phyloP scores from a whole-genome alignment of 139 green algal genomes.

The Micromonas commoda region DNA sequence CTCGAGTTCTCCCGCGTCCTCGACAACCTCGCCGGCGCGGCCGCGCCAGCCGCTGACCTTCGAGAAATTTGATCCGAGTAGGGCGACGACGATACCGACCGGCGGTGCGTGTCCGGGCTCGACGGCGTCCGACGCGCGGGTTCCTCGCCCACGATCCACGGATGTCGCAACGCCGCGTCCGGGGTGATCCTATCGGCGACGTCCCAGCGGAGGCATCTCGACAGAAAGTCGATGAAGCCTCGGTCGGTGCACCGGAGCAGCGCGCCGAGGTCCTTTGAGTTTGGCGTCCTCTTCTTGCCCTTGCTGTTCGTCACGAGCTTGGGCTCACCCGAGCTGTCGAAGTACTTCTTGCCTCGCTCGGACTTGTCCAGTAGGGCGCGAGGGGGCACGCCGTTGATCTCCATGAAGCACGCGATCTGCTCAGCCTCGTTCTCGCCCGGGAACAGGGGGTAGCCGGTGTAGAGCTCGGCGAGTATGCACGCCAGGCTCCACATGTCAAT shows the following conservation, averaged over 20 bases:
- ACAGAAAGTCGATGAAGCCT: conserved; percentile 57
- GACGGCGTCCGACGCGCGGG: no score
- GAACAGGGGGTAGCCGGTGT: conserved; percentile 65
- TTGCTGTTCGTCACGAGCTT: conserved; percentile 53
- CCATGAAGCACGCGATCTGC: conserved; percentile 36
- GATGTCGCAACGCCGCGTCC: conserved; percentile 64
- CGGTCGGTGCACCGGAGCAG: conserved; percentile 35
- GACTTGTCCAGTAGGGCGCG: conserved; percentile 49
- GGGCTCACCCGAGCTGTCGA: conserved; percentile 46
- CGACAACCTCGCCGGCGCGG: no score
- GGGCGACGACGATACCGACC: no score
- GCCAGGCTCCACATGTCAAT: conserved; percentile 85
- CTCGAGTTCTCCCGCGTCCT: no score
- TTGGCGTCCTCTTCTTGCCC: conserved; percentile 42
- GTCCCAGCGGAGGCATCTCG: conserved; percentile 65
- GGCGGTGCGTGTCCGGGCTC: no score
- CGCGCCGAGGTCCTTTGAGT: conserved; percentile 33
- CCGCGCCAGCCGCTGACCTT: no score
- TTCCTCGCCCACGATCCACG: no score
- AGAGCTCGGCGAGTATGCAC: conserved; percentile 73
- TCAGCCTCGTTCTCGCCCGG: conserved; percentile 44
- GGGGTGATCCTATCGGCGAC: conserved; percentile 56
- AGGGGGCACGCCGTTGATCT: conserved; percentile 48
- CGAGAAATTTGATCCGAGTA: no score
- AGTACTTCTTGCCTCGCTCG: conserved; percentile 67